Percentiles rank a stretch among this genome's conserved stretches.
phyloP scores from a whole-genome alignment of 208 protist genomes.

The Wallacemonas sp. region DNA sequence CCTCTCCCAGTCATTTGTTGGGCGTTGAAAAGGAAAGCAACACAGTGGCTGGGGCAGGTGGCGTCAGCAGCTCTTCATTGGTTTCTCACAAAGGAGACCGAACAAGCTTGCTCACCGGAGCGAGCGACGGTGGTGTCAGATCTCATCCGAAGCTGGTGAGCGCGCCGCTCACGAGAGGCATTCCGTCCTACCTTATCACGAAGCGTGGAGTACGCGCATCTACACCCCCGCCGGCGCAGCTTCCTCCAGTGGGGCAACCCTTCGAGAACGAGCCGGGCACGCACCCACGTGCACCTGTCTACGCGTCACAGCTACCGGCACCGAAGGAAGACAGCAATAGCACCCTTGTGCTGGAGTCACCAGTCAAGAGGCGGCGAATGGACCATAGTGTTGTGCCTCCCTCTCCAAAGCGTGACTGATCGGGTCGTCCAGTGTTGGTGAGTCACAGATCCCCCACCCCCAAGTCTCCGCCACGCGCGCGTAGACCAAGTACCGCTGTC shows the following conservation, averaged over 20 bases:
- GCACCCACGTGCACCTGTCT: slow-evolving; percentile 4
- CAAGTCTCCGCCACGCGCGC: no score
- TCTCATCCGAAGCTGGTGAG: slow-evolving; percentile 4
- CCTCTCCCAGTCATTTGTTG: slow-evolving; percentile 25
- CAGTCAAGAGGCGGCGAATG: slow-evolving; percentile 26
- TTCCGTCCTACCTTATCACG: slow-evolving; percentile 41
- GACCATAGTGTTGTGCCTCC: slow-evolving; percentile 5
- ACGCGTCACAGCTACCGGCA: background rate
- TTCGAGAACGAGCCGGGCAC: background rate
- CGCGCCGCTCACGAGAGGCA: slow-evolving; percentile 1
- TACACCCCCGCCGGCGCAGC: background rate
- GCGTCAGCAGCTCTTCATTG: no score
- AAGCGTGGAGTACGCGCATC: slow-evolving; percentile 15
- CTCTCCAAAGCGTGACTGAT: background rate
- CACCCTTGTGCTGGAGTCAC: slow-evolving; percentile 32
- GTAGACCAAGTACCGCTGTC: no score
- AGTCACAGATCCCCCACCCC: no score
- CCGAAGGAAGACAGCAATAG: slow-evolving; percentile 12
- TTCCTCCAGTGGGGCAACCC: background rate
- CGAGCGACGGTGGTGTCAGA: slow-evolving; percentile 12
- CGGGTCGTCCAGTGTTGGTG: no score
- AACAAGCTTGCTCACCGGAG: background rate
- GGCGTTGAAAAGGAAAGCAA: no score
- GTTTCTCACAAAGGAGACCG: background rate
- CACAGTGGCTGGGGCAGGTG: no score